A percentile compares a stretch with the other conserved stretches of the same genome.
phyloP scores from a whole-genome alignment of 139 green algal species.

The Chlorokybus atmophyticus region DNA sequence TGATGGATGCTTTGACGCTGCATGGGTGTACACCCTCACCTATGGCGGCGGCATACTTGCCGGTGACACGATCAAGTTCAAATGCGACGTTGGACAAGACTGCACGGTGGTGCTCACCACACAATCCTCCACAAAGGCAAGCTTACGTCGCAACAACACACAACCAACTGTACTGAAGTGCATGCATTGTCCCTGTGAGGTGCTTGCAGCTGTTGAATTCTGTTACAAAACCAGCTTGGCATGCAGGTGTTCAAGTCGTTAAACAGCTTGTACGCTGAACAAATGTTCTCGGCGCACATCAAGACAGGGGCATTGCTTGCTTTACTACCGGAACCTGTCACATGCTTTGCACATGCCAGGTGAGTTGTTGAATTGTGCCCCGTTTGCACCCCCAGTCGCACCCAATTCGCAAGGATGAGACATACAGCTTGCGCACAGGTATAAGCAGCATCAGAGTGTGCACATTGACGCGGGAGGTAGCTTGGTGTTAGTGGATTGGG shows the following conservation, averaged over 20 bases:
- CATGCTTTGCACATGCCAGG: constrained; percentile 11
- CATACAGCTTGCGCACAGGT: too few species aligned
- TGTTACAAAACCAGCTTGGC: background rate
- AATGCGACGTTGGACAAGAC: background rate
- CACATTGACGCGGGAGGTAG: constrained; percentile 12
- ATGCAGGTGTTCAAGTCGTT: background rate
- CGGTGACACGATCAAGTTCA: constrained; percentile 17
- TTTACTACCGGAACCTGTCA: constrained; percentile 27
- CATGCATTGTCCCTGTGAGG: background rate
- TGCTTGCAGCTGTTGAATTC: background rate
- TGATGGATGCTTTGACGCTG: constrained; percentile 5
- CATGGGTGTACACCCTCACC: constrained; percentile 25
- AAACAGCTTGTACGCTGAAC: background rate
- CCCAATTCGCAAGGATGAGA: too few species aligned
- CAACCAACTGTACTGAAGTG: background rate
- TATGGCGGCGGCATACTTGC: constrained; percentile 32
- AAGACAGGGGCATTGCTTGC: constrained; percentile 11
- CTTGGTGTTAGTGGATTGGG: constrained; percentile 30
- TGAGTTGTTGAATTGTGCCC: too few species aligned
- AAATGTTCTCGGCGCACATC: background rate
- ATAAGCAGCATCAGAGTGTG: constrained; percentile 25
- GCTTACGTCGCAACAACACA: background rate
- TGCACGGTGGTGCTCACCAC: constrained; percentile 23
- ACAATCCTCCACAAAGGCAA: constrained; percentile 30
- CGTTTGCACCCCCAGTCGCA: too few species aligned